A percentile compares a stretch with the other conserved stretches of the same genome.
Evolutionary conservation across 306 rosid species (phyloP).

Genomic region (Fagus sylvatica): DNA sequence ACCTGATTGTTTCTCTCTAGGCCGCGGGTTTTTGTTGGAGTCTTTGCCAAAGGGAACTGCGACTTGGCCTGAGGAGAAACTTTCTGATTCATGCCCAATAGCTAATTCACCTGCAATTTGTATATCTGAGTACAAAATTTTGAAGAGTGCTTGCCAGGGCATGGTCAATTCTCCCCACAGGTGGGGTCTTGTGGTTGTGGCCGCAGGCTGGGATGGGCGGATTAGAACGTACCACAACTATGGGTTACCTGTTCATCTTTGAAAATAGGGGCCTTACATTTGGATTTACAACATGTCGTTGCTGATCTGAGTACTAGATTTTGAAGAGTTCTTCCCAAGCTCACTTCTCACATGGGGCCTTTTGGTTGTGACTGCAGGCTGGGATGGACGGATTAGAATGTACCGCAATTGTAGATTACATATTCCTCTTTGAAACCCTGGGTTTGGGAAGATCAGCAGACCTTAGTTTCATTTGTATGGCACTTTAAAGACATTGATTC

Average conservation of each 20-base stretch:
- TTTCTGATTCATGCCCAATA: constrained; percentile 40
- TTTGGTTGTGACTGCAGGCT: constrained; percentile 72
- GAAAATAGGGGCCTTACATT: constrained; percentile 13
- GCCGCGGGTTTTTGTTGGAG: constrained; percentile 61
- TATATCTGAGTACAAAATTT: constrained; percentile 68
- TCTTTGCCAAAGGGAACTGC: constrained; percentile 64
- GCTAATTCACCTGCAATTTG: constrained; percentile 42
- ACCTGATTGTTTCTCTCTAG: constrained; percentile 70
- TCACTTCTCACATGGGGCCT: constrained; percentile 65
- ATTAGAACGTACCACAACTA: constrained; percentile 72
- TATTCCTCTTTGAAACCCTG: constrained; percentile 35
- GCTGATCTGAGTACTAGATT: constrained; percentile 62
- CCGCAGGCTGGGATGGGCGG: constrained; percentile 82
- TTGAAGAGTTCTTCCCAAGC: constrained; percentile 65
- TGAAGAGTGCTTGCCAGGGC: constrained; percentile 72
- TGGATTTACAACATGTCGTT: background rate
- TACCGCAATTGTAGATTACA: constrained; percentile 67
- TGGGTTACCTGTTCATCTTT: constrained; percentile 62
- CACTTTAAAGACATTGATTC: constrained; percentile 14
- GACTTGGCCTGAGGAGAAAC: constrained; percentile 81
- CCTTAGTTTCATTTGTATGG: constrained; percentile 12
- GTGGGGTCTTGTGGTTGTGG: constrained; percentile 81
- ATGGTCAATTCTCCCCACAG: constrained; percentile 58
- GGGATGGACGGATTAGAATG: constrained; percentile 67
- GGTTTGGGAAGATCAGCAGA: background rate